Evolutionary conservation across 495 filamentous ascomycete genomes (phyloP), one percentile per base, ranked within the genome.

Genomic region (Neurospora sublineolata): DNA sequence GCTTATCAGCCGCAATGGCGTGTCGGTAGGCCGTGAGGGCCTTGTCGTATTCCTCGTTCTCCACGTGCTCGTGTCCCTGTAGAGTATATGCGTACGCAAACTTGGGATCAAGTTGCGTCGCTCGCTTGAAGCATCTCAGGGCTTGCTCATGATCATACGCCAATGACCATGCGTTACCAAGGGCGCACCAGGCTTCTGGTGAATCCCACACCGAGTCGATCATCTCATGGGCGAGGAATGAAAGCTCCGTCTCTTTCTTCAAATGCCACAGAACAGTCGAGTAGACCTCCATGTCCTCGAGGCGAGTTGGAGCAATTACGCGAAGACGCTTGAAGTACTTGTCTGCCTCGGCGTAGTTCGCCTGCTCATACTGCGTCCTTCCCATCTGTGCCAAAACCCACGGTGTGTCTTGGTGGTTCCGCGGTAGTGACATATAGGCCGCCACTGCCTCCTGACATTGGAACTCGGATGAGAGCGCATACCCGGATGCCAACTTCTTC

Each of bases 261-360:
- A 97, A 83, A 78, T 97, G 93, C 95, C 95, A 99, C 9, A 99
- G 88, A n/a, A 94, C 89, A 14, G 96, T 98, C 4, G 94, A 97
- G 79, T 95, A 99, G 27, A 97, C 89, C 76, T 99, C 95, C 94
- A 97, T 97, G 76, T 97, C 94, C 74, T 94, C 91, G 67, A 94
- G 84, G 23, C 91, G 88, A 4, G 92, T 90, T 8, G 93, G 94
- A 33, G 91, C 89, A 67, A 94, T 82, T 42, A 87, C 84, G 72
- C 91, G 90, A 39, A 97, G 86, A 58, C 90, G 87, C 44, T 88
- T 82, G 79, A 96, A 99, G 75, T 88, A 89, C 75, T 91, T 93
- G 75, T 97, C 94, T 6, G 95, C 93, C 67, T 97, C 92, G 1
- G 83, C 80, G 76, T 97, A 97, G 77, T 89, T 86, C 1, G 90